Evolutionary conservation across 805 yeast species (phyloP), one percentile per base, ranked within the genome.

Genomic region (Cyberlindnera mycetangii): DNA sequence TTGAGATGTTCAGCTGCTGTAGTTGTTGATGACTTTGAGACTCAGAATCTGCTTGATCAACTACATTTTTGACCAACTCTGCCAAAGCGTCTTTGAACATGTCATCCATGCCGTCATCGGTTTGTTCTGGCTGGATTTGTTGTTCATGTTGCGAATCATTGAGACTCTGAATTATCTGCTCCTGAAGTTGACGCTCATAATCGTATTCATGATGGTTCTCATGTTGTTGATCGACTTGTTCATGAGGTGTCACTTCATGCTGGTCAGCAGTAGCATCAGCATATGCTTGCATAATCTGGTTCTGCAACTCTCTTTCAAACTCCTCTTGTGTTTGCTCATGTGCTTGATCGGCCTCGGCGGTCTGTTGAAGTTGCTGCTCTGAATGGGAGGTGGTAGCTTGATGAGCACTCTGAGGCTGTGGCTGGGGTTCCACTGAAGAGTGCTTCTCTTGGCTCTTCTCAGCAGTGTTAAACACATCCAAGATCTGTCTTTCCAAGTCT

Each of bases 41-140:
- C 7, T 55, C 55, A 14, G 35, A 37, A 20, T 54, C 52, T 1
- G 67, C 66, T n/a, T 40, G 44, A 47, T 74, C 73, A 21, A 77
- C 79, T 17, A 76, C 84, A 53, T 68, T 75, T 49, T 74, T 71
- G 15, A 79, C 82, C 65, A 78, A 74, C 48, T 75, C 77, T 3
- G 77, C 80, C 30, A 79, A 55, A 0, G 82, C 83, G 39, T 70
- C 73, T 41, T 79, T 75, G 39, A 76, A 67, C 3, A 69, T 74
- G 45, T 69, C 69, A 20, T 50, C 52, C 2, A 30, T 39, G 7
- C 36, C 49, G 21, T 32, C 19, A 2, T 10, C 20, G n/a, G 9
- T 20, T 12, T 35, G 31, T 15, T 38, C 38, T 11, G 18, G 35
- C 44, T 18, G 32, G 7, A 15, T 18, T 30, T 30, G 43, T 15